Evolutionary conservation across 176 grass and related monocot genomes (phyloP).

Genomic region (Carex pumila): DNA sequence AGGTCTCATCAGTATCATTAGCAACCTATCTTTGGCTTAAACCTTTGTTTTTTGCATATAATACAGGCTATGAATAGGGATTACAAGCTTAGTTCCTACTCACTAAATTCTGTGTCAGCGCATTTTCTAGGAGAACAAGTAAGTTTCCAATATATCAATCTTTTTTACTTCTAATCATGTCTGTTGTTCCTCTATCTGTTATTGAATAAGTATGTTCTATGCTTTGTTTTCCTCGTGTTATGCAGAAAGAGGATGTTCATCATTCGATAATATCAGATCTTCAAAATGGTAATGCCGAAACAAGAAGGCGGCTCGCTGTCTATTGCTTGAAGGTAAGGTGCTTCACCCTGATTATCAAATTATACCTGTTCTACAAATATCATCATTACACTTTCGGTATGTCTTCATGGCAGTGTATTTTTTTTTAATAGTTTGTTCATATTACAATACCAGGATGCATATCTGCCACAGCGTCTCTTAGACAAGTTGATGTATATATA

Average conservation of each 20-base stretch:
- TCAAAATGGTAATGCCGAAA: slow-evolving; percentile 96
- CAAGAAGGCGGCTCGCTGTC: slow-evolving; percentile 84
- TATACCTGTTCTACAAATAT: not conserved
- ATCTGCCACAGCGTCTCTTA: slow-evolving; percentile 89
- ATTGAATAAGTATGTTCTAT: not conserved
- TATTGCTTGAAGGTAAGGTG: slow-evolving; percentile 89
- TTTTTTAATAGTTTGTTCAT: not conserved
- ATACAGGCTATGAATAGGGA: slow-evolving; percentile 87
- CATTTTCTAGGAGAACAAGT: slow-evolving; percentile 97
- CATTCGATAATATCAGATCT: slow-evolving; percentile 99
- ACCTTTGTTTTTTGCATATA: slow-evolving; percentile 24
- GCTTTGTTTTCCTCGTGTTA: slow-evolving; percentile 15
- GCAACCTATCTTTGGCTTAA: slow-evolving; percentile 11
- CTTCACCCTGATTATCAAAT: not conserved
- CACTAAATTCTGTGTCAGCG: slow-evolving; percentile 93
- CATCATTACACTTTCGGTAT: slow-evolving; percentile 1
- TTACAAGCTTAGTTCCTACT: slow-evolving; percentile 99
- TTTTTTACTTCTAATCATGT: not conserved
- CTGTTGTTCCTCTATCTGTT: not conserved
- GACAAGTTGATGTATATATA: slow-evolving; percentile 99
- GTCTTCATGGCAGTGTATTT: slow-evolving; percentile 4
- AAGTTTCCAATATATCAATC: slow-evolving; percentile 25
- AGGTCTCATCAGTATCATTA: slow-evolving; percentile 13
- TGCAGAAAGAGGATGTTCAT: slow-evolving; percentile 97
- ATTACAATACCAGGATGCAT: slow-evolving; percentile 67